A percentile compares a stretch with the other conserved stretches of the same genome.
phyloP scores from a whole-genome alignment of 2,329 filamentous ascomycete species.

The Penicillium rolfsii region DNA sequence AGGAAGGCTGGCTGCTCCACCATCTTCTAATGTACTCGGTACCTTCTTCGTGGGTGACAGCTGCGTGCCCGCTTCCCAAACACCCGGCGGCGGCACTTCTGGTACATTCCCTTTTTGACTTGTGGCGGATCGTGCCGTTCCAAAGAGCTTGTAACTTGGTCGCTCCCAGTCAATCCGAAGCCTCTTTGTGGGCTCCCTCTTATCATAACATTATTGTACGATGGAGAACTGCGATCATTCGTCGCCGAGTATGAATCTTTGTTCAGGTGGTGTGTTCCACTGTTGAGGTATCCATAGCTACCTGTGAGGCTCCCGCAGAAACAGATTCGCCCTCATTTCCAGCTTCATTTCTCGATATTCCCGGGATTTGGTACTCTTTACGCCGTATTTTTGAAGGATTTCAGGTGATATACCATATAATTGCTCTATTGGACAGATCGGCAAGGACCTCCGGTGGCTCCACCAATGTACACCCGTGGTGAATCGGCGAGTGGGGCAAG shows the following conservation, averaged over 20 bases:
- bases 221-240: neutral
- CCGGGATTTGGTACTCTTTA: neutral
- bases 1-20: neutral
- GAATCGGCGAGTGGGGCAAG: neutral
- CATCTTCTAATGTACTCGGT: neutral
- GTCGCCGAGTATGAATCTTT: neutral
- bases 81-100: conserved; percentile 5
- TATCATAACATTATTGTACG: neutral
- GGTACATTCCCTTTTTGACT: neutral
- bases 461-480: neutral
- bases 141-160: neutral
- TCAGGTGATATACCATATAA: neutral
- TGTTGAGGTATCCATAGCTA: neutral
- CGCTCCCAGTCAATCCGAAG: neutral
- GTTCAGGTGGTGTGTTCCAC: neutral
- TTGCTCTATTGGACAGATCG: neutral
- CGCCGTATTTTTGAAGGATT: neutral
- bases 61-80: conserved; percentile 19
- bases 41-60: conserved; percentile 11
- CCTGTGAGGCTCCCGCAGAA: neutral
- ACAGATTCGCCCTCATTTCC: neutral
- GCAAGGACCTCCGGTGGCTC: neutral
- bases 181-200: no score
- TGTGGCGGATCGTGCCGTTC: conserved; percentile 13
- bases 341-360: no score